Evolutionary conservation across 768 basidiomycete genomes (phyloP), one percentile per base, ranked within the genome.

Genomic region (Auricularia cornea): DNA sequence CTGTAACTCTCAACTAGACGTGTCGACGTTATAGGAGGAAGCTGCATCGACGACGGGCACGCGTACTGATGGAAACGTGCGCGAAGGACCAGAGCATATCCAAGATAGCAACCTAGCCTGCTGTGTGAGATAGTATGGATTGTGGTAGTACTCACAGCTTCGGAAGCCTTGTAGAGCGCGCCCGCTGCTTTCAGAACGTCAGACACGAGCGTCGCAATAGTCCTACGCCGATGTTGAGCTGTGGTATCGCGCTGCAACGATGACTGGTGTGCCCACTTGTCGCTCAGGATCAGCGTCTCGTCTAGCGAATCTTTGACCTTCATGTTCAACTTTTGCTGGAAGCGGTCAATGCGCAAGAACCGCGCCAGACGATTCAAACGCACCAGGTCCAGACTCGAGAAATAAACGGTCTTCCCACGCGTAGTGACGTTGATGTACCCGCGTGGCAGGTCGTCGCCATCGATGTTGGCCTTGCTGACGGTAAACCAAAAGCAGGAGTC

Each of bases 1-100:
- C 83, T 80, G 66, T 85, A 84, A 61, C 78, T 81, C 61, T 78
- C 75, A 64, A 83, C 82, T 82, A 41, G 6, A 0, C 52, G 32
- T 41, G 31, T 8, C 5, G 40, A 26, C 29, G 40, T 20, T 60
- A 40, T 2, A 38, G 33, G 3, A 20, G 30, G 30, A 57, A 56
- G n/a, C n/a, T n/a, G n/a, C n/a, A 12, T 23, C 51, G 28, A 35
- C 35, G 20, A 30, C 1, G 54, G 16, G 33, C 35, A 41, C 5
- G 73, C 88, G 69, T 71, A 94, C 93, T 80, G 59, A 90, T 92
- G 3, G 94, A 86, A 11, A 81, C 76, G 71, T 94, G 87, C 0
- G 95, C 87, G 71, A 94, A 96, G 3, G 91, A 86, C 83, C 89
- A 89, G 2, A 98, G 74, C 80, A 98, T 88, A 70, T 99, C 97